Percentiles rank a stretch among this genome's conserved stretches.
These are phyloP conservation scores for Verticillium tricorpus DNA, from an alignment of 2,329 filamentous ascomycete genomes.

Conservation along the genomic window DNA sequence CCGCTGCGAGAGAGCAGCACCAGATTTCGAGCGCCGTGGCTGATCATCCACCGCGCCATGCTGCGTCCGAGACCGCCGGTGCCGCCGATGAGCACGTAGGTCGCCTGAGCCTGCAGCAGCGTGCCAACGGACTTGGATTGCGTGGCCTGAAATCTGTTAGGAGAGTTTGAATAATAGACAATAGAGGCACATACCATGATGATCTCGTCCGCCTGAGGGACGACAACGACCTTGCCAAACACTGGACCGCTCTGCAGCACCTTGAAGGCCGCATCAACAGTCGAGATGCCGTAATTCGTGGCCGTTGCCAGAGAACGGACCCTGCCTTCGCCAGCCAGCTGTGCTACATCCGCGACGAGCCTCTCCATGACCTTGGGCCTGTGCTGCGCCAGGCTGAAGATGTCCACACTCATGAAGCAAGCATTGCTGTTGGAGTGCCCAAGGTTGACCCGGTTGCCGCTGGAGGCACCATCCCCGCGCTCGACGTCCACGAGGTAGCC, in stretches of 20 bases:
- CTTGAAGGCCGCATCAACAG: conserved; percentile 30
- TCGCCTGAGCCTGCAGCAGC: conserved; percentile 34
- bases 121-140: conserved; percentile 27
- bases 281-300: conserved; percentile 15
- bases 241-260: conserved; percentile 34
- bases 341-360: not conserved
- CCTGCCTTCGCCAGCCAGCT: conserved; percentile 2
- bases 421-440: conserved; percentile 42
- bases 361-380: not conserved
- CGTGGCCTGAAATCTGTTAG: conserved; percentile 19
- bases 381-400: conserved; percentile 6
- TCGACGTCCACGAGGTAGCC: conserved; percentile 40
- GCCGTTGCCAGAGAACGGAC: conserved; percentile 28
- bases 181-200: conserved; percentile 4
- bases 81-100: conserved; percentile 26
- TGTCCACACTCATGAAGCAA: conserved; percentile 15
- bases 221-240: conserved; percentile 37
- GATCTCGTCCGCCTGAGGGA: conserved; percentile 17
- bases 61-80: conserved; percentile 25
- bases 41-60: conserved; percentile 22
- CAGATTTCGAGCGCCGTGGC: conserved; percentile 22
- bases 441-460: conserved; percentile 41
- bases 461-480: conserved; percentile 17
- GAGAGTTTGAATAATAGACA: conserved; percentile 1
- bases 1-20: conserved; percentile 22